These are phyloP conservation scores for Saccharomycodes ludwigii DNA, from an alignment of 805 yeast genomes.

Conservation along the genomic window DNA sequence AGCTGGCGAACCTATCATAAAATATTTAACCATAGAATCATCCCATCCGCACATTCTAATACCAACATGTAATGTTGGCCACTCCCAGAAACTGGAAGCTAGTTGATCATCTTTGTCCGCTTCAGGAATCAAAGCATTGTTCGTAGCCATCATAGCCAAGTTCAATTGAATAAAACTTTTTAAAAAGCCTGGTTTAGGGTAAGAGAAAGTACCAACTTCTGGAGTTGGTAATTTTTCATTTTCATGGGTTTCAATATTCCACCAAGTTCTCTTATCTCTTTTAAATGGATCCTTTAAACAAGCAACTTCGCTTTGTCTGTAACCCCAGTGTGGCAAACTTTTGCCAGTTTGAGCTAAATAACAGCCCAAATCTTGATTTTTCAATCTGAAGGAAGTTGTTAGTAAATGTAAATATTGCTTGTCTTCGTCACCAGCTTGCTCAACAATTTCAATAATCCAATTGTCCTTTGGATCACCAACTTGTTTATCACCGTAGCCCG, in stretches of 20 bases:
- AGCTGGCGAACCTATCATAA: conserved; percentile 64
- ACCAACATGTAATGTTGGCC: conserved; percentile 72
- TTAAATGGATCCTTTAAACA: conserved; percentile 49
- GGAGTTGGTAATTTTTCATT: conserved; percentile 53
- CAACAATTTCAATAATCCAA: conserved; percentile 79
- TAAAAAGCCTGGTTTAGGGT: conserved; percentile 68
- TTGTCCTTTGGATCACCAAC: conserved; percentile 76
- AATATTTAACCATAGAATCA: conserved; percentile 50
- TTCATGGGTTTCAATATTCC: conserved; percentile 67
- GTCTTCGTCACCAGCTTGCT: conserved; percentile 45
- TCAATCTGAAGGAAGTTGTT: conserved; percentile 60
- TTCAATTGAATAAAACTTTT: conserved; percentile 67
- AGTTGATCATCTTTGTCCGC: conserved; percentile 59
- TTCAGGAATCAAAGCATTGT: conserved; percentile 72
- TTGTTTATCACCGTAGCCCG: conserved; percentile 68
- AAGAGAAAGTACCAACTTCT: conserved; percentile 20
- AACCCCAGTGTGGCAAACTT: conserved; percentile 72
- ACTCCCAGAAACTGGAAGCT: conserved; percentile 75
- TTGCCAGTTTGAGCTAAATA: conserved; percentile 66
- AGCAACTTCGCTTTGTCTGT: conserved; percentile 68
- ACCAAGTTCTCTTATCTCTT: conserved; percentile 81
- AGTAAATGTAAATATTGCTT: conserved; percentile 52
- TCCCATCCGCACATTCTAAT: conserved; percentile 73
- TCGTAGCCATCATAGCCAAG: conserved; percentile 89
- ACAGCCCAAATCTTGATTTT: conserved; percentile 53